Evolutionary conservation across 2,329 filamentous ascomycete genomes (phyloP), one percentile per base, ranked within the genome.

Genomic region (Venturia oleaginea): DNA sequence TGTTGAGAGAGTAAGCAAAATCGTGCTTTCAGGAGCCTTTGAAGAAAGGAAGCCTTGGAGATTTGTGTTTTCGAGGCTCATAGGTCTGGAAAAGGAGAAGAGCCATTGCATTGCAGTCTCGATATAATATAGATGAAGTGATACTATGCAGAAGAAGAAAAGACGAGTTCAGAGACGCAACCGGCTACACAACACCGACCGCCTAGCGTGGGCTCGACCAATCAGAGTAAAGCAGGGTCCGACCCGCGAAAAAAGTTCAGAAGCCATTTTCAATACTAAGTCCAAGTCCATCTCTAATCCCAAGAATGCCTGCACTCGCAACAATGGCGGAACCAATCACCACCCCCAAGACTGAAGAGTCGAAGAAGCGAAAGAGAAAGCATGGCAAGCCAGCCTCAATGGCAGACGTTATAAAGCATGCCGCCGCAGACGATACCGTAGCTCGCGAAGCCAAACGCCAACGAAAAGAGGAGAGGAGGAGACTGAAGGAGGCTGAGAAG

Each of bases 301-400:
- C 27, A 32, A 57, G 51, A 57, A 34, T 57, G 51, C 51, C 51
- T 32, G 51, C 7, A 57, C 51, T 57, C 30, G 30, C 19, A n/a
- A 34, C 30, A 34, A 57, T 57, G 51, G 30, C 51, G 8, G 51
- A 57, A 34, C 6, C 27, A 57, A 34, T 32, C 7, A 34, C 30
- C 27, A 34, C 51, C 34, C 51, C 27, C 4, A 57, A n/a, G 27
- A n/a, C 27, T 19, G 51, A 57, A 34, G 73, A 77, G 30, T 72
- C 73, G 10, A 79, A 77, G 65, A 81, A 80, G 72, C 76, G 78
- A 62, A 81, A 81, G 74, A 72, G 79, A 68, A 80, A 79, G 72
- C 78, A 80, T 68, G 64, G 32, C 51, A 65, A 66, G 71, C 70
- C 69, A 72, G 32, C 65, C 17, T 67, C 75, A 62, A 71, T 71